phyloP scores from a whole-genome alignment of 345 rosid genomes.

The Trapa bicornis region DNA sequence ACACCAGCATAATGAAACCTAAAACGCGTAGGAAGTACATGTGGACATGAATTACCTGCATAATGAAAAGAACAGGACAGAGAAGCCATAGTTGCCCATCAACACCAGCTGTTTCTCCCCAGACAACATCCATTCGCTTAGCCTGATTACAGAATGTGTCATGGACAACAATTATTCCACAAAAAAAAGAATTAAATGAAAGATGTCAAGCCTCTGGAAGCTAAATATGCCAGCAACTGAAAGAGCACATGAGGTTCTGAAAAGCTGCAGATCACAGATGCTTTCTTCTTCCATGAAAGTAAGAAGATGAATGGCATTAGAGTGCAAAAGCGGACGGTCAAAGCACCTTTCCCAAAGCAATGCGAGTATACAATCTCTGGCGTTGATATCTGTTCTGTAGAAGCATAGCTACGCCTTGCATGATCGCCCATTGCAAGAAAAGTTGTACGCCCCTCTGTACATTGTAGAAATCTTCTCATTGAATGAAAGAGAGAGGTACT shows the following conservation, averaged over 20 bases:
- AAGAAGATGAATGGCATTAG: background rate
- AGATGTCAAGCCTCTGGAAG: background rate
- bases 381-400: conserved; percentile 98
- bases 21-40: no score
- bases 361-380: conserved; percentile 94
- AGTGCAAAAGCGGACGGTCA: background rate
- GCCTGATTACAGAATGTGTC: conserved; percentile 38
- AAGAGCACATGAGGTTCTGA: background rate
- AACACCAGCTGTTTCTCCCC: conserved; percentile 99
- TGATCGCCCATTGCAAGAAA: conserved; percentile 98
- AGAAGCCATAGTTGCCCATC: conserved; percentile 90
- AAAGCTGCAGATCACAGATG: background rate
- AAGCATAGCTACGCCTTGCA: conserved; percentile 99
- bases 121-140: conserved; percentile 97
- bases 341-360: conserved; percentile 86
- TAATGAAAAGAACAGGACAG: conserved; percentile 79
- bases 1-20: no score
- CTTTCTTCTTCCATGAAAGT: background rate
- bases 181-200: background rate
- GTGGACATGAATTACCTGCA: conserved; percentile 46
- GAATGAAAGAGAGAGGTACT: background rate
- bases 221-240: background rate
- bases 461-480: background rate
- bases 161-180: background rate
- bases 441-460: conserved; percentile 93